Evolutionary conservation across 1,284 basidiomycete genomes (phyloP).

Genomic region (Bjerkandera adusta): DNA sequence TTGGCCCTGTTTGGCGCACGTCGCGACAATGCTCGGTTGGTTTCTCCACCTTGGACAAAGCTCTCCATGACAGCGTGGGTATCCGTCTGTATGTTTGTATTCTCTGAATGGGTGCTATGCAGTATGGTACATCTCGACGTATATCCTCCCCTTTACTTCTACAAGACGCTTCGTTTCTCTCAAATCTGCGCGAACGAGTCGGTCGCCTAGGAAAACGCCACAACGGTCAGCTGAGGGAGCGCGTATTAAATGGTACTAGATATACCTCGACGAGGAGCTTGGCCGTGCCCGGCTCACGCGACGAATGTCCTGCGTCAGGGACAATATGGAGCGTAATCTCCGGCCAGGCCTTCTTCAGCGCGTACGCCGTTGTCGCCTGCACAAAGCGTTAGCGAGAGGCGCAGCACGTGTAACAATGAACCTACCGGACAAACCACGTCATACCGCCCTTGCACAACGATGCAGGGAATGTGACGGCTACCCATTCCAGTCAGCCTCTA

Average conservation of each 20-base stretch:
- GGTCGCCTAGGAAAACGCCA: too few relatives aligned
- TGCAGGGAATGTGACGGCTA: slow-evolving; percentile 82
- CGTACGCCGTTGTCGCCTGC: slow-evolving; percentile 77
- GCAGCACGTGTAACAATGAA: slow-evolving; percentile 5
- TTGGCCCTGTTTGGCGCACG: slow-evolving; percentile 12
- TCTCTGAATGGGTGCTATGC: neutral
- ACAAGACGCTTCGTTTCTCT: neutral
- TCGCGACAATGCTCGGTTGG: too few relatives aligned
- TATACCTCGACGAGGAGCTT: slow-evolving; percentile 72
- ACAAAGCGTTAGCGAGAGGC: slow-evolving; percentile 1
- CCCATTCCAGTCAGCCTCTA: slow-evolving; percentile 11
- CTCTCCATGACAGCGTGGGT: too few relatives aligned
- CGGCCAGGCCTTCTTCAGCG: slow-evolving; percentile 82
- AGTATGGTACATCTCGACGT: neutral
- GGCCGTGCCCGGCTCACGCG: slow-evolving; percentile 75
- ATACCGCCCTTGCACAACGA: slow-evolving; percentile 86
- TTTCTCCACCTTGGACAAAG: too few relatives aligned
- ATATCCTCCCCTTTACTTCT: neutral
- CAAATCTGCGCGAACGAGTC: slow-evolving; percentile 25
- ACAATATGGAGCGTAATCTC: slow-evolving; percentile 79
- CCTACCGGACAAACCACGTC: slow-evolving; percentile 77
- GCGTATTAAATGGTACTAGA: slow-evolving; percentile 4
- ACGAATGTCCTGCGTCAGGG: slow-evolving; percentile 90
- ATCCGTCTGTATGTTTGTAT: neutral
- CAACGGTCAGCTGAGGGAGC: too few relatives aligned